A percentile compares a stretch with the other conserved stretches of the same genome.
phyloP scores from a whole-genome alignment of 1,284 basidiomycete genomes.

The Gomphus bonarii region DNA sequence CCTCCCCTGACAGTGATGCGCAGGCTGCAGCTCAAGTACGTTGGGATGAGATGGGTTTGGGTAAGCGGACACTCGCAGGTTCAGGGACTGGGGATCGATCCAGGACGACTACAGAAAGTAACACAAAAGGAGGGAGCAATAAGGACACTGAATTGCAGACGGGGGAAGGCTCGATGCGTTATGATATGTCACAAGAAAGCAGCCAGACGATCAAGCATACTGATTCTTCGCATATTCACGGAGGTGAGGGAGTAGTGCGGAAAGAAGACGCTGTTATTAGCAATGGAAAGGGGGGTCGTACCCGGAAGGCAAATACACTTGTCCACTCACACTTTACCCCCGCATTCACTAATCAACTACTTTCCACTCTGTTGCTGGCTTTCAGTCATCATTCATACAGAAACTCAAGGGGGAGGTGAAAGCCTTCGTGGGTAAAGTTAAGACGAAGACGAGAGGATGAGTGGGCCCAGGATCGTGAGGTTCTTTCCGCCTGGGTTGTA shows the following conservation, averaged over 20 bases:
- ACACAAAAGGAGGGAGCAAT: neutral
- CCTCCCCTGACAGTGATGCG: neutral
- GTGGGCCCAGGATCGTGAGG: no score
- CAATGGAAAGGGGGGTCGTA: neutral
- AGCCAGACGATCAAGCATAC: neutral
- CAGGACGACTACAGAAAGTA: neutral
- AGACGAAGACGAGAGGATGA: neutral
- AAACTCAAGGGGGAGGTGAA: slow-evolving; percentile 1
- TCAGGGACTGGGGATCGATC: neutral
- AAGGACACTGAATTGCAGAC: neutral
- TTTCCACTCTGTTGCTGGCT: neutral
- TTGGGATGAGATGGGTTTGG: neutral
- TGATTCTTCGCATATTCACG: neutral
- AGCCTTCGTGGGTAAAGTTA: neutral
- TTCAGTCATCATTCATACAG: neutral
- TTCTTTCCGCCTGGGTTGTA: no score
- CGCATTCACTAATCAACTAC: neutral
- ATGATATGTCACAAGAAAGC: neutral
- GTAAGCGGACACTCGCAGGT: neutral
- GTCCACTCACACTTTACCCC: neutral
- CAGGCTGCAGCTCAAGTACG: neutral
- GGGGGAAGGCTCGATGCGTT: neutral
- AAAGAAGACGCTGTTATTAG: neutral
- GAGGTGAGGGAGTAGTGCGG: neutral
- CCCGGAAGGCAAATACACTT: neutral